A percentile compares a stretch with the other conserved stretches of the same genome.
phyloP scores from a whole-genome alignment of 2,329 filamentous ascomycete genomes.

The Colletotrichum sp. region DNA sequence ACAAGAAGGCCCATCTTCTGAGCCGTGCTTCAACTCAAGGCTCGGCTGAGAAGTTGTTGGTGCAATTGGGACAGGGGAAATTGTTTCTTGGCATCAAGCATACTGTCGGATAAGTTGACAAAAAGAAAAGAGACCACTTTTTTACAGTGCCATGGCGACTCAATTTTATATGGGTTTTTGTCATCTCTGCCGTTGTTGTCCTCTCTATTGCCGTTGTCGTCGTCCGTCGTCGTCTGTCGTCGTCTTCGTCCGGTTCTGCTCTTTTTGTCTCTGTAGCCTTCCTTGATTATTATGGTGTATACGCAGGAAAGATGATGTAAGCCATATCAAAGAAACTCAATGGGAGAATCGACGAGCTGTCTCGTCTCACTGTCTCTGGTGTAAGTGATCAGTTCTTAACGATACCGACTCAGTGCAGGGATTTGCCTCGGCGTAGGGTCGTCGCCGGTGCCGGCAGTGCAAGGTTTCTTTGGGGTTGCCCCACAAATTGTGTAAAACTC shows the following conservation, averaged over 20 bases:
- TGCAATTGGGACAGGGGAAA: background rate
- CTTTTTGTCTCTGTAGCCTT: background rate
- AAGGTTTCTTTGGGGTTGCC: slow-evolving; percentile 6
- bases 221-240: background rate
- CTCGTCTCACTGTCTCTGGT: background rate
- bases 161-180: too few relatives aligned
- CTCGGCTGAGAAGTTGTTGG: background rate
- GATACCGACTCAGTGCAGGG: background rate
- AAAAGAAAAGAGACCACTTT: background rate
- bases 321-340: background rate
- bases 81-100: background rate
- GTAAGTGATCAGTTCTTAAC: background rate
- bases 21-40: background rate
- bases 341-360: background rate
- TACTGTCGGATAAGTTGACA: background rate
- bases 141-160: background rate
- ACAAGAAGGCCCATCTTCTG: background rate
- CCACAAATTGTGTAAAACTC: slow-evolving; percentile 10
- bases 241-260: background rate
- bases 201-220: background rate
- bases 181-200: background rate
- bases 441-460: slow-evolving; percentile 15
- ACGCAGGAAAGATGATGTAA: background rate
- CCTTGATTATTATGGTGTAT: background rate
- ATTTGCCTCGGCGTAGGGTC: background rate